Evolutionary conservation across 805 yeast genomes (phyloP).

Genomic region (Pichia occidentalis): DNA sequence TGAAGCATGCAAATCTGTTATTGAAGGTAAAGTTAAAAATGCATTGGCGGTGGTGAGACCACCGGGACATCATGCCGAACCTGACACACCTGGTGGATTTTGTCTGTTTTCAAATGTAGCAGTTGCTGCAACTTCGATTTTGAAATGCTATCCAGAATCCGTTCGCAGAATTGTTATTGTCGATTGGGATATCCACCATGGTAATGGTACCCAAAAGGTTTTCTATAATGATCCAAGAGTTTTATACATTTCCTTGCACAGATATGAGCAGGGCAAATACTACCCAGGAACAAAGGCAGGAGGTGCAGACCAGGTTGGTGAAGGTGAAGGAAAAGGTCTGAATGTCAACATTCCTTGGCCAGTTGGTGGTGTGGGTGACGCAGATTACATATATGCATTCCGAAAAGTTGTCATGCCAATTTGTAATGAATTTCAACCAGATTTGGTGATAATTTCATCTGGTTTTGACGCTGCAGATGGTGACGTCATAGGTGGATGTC

Average conservation of each 20-base stretch:
- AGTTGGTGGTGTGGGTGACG: constrained; percentile 85
- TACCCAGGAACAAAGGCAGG: constrained; percentile 94
- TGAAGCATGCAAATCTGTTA: constrained; percentile 92
- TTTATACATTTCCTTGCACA: constrained; percentile 82
- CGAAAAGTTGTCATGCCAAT: constrained; percentile 81
- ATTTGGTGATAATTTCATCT: constrained; percentile 83
- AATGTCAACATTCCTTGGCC: constrained; percentile 94
- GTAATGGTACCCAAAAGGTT: constrained; percentile 95
- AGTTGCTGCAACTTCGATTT: constrained; percentile 84
- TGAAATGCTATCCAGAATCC: constrained; percentile 79
- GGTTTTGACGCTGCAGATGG: constrained; percentile 99
- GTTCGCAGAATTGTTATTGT: constrained; percentile 76
- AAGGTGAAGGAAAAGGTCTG: constrained; percentile 79
- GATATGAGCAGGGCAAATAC: constrained; percentile 86
- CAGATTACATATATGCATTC: constrained; percentile 91
- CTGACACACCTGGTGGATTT: constrained; percentile 94
- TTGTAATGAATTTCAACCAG: constrained; percentile 85
- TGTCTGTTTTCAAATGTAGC: constrained; percentile 95
- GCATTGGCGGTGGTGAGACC: constrained; percentile 94
- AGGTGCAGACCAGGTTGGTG: constrained; percentile 74
- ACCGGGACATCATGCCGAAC: constrained; percentile 99
- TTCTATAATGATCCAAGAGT: constrained; percentile 87
- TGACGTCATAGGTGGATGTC: constrained; percentile 94
- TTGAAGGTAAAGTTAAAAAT: constrained; percentile 86
- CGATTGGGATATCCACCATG: constrained; percentile 99